Conservation (phyloP, 2,329 filamentous ascomycete species). For the Kalmusia sp. region DNA sequence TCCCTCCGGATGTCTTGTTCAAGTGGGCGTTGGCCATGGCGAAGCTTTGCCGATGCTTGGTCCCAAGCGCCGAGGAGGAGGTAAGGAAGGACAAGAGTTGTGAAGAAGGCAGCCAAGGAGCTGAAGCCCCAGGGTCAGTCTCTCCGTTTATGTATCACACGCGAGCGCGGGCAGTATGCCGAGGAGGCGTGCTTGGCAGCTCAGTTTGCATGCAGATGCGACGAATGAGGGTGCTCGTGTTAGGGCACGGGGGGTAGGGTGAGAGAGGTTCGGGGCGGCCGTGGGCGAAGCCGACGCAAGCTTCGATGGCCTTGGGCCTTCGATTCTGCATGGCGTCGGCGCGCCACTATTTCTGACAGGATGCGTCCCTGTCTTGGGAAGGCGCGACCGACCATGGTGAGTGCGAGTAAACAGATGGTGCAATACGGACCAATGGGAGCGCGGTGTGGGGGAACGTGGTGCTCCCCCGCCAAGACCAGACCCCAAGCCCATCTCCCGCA, state of each 20-base stretch:
- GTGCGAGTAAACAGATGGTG: not conserved
- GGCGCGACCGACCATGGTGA: not conserved
- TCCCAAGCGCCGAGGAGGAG: constrained; percentile 11
- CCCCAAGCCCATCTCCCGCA: constrained; percentile 28
- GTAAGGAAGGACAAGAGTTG: constrained; percentile 20
- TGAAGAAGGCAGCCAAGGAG: constrained; percentile 9
- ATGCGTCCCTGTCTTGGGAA: too few species aligned
- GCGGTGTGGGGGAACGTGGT: too few species aligned
- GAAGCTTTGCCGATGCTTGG: constrained; percentile 26
- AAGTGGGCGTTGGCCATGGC: constrained; percentile 13
- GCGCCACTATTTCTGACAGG: not conserved
- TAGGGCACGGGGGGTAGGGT: constrained; percentile 5
- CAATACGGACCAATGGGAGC: too few species aligned
- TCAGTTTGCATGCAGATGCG: not conserved
- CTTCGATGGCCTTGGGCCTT: not conserved
- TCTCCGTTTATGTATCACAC: constrained; percentile 1
- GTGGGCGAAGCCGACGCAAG: constrained; percentile 1
- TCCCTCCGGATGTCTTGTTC: constrained; percentile 34
- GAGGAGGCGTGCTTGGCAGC: constrained; percentile 6
- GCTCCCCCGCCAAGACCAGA: not conserved
- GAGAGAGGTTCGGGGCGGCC: not conserved
- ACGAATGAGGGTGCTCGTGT: not conserved
- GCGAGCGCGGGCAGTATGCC: not conserved
- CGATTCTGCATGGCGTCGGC: not conserved
- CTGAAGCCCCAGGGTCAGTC: not conserved